phyloP scores from a whole-genome alignment of 164 flowering plant genomes.

The Stephania cephalantha region DNA sequence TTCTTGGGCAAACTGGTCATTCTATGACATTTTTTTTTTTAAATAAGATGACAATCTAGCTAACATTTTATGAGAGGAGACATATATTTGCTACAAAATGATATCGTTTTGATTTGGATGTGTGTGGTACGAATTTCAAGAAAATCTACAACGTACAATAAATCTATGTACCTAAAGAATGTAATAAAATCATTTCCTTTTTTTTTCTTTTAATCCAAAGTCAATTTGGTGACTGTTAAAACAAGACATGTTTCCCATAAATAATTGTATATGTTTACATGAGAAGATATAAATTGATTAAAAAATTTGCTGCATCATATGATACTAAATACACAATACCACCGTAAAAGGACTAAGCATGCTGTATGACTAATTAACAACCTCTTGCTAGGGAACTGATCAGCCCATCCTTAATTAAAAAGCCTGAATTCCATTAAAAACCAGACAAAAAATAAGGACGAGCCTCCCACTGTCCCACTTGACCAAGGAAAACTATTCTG shows the following conservation, averaged over 20 bases:
- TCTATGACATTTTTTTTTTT: too few relatives aligned
- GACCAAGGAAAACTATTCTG: not conserved
- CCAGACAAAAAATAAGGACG: constrained; percentile 24
- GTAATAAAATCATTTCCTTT: too few relatives aligned
- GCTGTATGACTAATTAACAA: not conserved
- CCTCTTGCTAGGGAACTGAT: constrained; percentile 22
- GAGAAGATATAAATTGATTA: not conserved
- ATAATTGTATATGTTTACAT: not conserved
- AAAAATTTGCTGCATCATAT: not conserved
- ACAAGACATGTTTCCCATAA: constrained; percentile 13
- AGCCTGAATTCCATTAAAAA: constrained; percentile 15
- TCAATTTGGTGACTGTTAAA: not conserved
- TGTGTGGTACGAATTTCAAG: too few relatives aligned
- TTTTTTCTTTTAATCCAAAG: not conserved
- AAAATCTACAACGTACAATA: too few relatives aligned
- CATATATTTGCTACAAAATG: too few relatives aligned
- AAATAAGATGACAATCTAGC: too few relatives aligned
- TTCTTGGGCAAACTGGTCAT: too few relatives aligned
- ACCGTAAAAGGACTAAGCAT: constrained; percentile 11
- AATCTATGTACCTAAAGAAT: too few relatives aligned
- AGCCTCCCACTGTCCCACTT: constrained; percentile 21
- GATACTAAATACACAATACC: not conserved
- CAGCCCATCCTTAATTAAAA: constrained; percentile 27
- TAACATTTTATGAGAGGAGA: too few relatives aligned
- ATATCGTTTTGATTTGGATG: too few relatives aligned